Base-by-base conservation (phyloP, 192 early-diverging fungal species). In the Coemansia sp. region DNA sequence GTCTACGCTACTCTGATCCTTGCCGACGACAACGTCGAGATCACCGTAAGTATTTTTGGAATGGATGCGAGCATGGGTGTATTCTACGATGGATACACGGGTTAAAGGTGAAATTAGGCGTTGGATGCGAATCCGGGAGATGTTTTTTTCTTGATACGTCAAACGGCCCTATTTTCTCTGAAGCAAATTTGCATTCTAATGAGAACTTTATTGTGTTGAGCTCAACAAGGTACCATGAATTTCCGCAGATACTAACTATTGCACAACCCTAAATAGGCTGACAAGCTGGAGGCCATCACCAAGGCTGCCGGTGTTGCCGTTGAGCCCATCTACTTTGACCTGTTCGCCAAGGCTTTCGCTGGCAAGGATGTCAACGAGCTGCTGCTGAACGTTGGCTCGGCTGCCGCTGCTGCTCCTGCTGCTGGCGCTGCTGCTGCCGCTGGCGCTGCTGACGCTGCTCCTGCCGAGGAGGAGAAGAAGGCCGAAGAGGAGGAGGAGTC, bases 331-430 rank as follows among this genome's bases (percentile, higher is more conserved):
- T 98, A 92, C 92, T 88, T 89, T 72, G 83, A 72, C 77, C 83
- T 98, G 67, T 98, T 96, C 83, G 92, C 96, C 83, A 98, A 98
- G 89, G 96, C 96, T 54, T 88, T 98, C 66, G 92, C 82, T 59
- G 92, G 93, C 63, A 88, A 91, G 84, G 88, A 96, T 80, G 72
- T 98, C 55, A 82, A 73, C 68, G 85, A 88, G 70, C 85, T 96
- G 80, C 83, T 97, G 63, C 83, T 89, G 78, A 94, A 92, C 85
- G 86, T 94, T 61, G 94, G 94, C 51, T 68, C 62, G 59, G 83
- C 63, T 61, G 84, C 66, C 55, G 81, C 80, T 55, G 72, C 81
- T 57, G 71, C 82, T 42, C 78, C 80, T 35, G 70, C 76, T 47
- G 83, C 81, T 50, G 81, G 45, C 30, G 65, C 26, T 48, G 65